These are phyloP conservation scores for Panicum miliaceum DNA, from an alignment of 176 grass and related monocot genomes.

Conservation along the genomic window DNA sequence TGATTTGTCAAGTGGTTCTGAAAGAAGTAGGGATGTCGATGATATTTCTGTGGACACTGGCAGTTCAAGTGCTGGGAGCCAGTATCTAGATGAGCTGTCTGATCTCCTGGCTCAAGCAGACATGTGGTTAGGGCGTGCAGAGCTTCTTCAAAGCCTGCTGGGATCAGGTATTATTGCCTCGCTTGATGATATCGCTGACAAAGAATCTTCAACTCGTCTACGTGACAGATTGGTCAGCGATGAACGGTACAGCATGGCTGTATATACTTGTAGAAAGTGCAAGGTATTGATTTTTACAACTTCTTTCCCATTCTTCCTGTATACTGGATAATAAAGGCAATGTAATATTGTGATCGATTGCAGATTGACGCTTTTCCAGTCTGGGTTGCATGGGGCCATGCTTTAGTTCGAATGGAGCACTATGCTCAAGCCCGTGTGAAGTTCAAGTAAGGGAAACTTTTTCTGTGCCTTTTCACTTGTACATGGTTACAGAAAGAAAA, in stretches of 20 bases:
- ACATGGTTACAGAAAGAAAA: slow-evolving; percentile 10
- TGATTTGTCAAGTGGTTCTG: slow-evolving; percentile 76
- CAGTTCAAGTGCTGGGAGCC: slow-evolving; percentile 68
- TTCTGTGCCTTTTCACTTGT: slow-evolving; percentile 19
- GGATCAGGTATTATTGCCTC: slow-evolving; percentile 93
- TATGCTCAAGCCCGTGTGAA: slow-evolving; percentile 98
- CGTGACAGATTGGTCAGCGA: slow-evolving; percentile 79
- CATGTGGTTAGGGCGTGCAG: slow-evolving; percentile 87
- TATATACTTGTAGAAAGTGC: slow-evolving; percentile 99
- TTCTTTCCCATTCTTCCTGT: slow-evolving; percentile 34
- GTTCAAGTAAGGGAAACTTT: slow-evolving; percentile 79
- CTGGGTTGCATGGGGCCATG: slow-evolving; percentile 97
- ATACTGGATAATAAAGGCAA: slow-evolving; percentile 21
- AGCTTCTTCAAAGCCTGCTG: slow-evolving; percentile 94
- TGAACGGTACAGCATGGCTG: slow-evolving; percentile 96
- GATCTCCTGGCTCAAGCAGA: slow-evolving; percentile 78
- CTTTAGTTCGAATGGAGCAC: slow-evolving; percentile 92
- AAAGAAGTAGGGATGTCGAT: slow-evolving; percentile 76
- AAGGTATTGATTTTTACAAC: slow-evolving; percentile 65
- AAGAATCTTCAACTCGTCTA: slow-evolving; percentile 77
- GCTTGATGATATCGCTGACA: slow-evolving; percentile 90
- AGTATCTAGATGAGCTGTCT: slow-evolving; percentile 67
- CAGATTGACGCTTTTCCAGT: slow-evolving; percentile 92
- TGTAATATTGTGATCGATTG: slow-evolving; percentile 46
- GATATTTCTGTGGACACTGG: slow-evolving; percentile 63